Base-by-base conservation (phyloP, 768 basidiomycete genomes). In the Trametes sanguinea region DNA sequence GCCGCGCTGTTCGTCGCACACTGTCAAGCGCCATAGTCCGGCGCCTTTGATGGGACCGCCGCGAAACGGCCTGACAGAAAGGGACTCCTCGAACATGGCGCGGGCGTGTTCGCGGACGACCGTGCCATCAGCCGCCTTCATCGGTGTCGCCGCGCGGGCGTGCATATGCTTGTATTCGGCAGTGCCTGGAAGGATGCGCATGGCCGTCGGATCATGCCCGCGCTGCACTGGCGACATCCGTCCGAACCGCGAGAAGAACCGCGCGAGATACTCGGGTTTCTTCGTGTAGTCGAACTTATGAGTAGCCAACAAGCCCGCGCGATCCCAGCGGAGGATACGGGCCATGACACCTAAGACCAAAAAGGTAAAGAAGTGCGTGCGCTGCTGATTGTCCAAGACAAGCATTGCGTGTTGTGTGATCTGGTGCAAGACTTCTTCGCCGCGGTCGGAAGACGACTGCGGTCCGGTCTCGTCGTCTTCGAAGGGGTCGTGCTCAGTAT, bases 271-370 rank as follows among this genome's bases (percentile, higher is more conserved):
- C 11, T 13, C 7, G 5, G 61, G 54, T 1, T 62, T 14, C 17
- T 35, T 10, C 6, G 22, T 27, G 55, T 62, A 62, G 50, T 62
- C 35, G 51, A 62, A 56, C 37, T 45, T 46, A 13, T 44, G 29
- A 5, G 54, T 56, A 9, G 30, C 30, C 33, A 62, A 8, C n/a
- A 51, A 27, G 6, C 47, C 46, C 10, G 60, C 17, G 6, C 60
- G 46, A 39, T 62, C 60, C 47, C 46, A 55, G 29, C 46, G 54
- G 17, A 62, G 8, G 54, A 62, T 33, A 10, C 60, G 60, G 3
- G 54, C 54, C 3, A 16, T 37, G 5, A 3, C 9, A 13, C 54
- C 60, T 4, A 62, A 11, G 17, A 62, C 17, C 13, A 62, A 27
- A 13, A 62, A 10, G 4, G 35, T 44, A 22, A 57, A 62, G 35